Conservation (phyloP, 768 basidiomycete genomes). For the Phlebiopsis flavidoalba region DNA sequence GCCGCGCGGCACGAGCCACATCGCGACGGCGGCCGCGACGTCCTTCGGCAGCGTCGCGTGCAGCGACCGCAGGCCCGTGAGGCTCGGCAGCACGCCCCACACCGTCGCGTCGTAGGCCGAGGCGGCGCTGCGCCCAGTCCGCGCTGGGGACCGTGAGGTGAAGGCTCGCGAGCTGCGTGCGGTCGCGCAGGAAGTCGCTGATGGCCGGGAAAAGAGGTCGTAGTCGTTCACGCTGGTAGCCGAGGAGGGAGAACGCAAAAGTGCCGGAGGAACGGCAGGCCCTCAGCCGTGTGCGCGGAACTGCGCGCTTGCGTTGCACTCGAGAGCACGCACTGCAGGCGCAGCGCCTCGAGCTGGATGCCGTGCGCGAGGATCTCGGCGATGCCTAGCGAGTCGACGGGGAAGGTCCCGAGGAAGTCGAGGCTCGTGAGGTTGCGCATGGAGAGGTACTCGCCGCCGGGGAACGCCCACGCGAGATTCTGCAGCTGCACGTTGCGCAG, state of each 20-base stretch:
- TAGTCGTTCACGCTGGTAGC: constrained; percentile 33
- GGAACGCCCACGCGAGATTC: constrained; percentile 54
- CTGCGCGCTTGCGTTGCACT: constrained; percentile 41
- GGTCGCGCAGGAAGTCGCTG: constrained; percentile 57
- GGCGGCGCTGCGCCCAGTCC: constrained; percentile 42
- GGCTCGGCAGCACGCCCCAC: constrained; percentile 65
- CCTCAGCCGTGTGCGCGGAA: constrained; percentile 26
- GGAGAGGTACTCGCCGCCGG: constrained; percentile 42
- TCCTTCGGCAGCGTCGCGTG: constrained; percentile 62
- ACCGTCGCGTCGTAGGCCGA: constrained; percentile 66
- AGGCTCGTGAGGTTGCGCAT: constrained; percentile 62
- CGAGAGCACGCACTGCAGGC: constrained; percentile 47
- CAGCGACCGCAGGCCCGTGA: constrained; percentile 47
- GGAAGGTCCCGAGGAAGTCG: constrained; percentile 55
- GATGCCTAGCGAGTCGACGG: constrained; percentile 44
- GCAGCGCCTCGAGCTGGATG: constrained; percentile 57
- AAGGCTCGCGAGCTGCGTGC: constrained; percentile 47
- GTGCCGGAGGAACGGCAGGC: constrained; percentile 60
- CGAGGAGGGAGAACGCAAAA: constrained; percentile 43
- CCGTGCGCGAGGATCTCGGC: constrained; percentile 57
- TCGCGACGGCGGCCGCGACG: constrained; percentile 55
- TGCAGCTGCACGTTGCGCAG: constrained; percentile 52
- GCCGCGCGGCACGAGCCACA: constrained; percentile 57
- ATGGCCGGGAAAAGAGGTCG: constrained; percentile 66
- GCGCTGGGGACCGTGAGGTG: constrained; percentile 31